Base-by-base conservation (phyloP, 2,329 filamentous ascomycete genomes). In the Alternaria dauci region DNA sequence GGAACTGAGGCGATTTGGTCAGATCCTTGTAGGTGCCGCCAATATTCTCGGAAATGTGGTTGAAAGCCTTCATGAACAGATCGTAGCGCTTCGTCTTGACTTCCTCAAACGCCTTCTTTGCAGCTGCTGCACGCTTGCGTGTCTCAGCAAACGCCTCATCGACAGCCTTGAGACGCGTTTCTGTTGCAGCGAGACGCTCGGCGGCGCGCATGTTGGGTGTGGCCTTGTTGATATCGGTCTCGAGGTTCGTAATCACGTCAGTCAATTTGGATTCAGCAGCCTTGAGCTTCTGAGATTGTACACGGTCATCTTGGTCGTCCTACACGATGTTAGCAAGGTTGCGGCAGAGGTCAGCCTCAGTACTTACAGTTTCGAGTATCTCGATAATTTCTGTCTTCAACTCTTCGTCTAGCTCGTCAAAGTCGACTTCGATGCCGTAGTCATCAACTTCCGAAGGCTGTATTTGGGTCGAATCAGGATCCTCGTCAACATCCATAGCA, bases 151-250 rank as follows among this genome's bases (percentile, higher is more conserved):
- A 98, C 70, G 97, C 94, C 70, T 92, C 89, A 71, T 97, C 94
- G 1, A 92, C 94, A 60, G 89, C 86, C 66, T 92, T 89, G 25
- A 97, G 89, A 62, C 94, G 89, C 52, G 88, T 86, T 77, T 96
- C 91, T 8, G 96, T 94, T 23, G 89, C 90, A 74, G 95, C 92
- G 5, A 99, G 85, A 51, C 94, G 91, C 75, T 98, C 93, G 79
- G 94, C 93, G 8, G 94, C 95, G 71, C 94, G 92, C 88, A 97
- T 96, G 78, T 99, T 98, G 26, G 95, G 95, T 63, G 95, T 94
- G 79, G 98, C 89, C 80, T 97, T 97, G 75, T 97, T 93, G 20
- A 99, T 87, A 69, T 97, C 92, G 32, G 86, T 83, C 44, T 89
- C 89, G 9, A 99, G 85, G 28, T 86, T 85, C 20, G 86, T 84